Conservation (phyloP, 169 alveolate species). For the Cryptosporidium bovis region DNA sequence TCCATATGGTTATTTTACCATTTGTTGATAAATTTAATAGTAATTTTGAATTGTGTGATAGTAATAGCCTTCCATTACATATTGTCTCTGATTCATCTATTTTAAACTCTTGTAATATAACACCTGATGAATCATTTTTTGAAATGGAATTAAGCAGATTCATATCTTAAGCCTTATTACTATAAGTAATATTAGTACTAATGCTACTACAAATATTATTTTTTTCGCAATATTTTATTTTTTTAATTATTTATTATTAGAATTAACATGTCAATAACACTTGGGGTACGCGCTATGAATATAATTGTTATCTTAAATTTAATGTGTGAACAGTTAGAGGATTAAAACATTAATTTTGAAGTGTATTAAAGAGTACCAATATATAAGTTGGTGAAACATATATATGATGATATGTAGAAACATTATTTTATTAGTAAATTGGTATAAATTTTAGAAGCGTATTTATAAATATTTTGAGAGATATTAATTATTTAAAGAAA, state of each 20-base stretch:
- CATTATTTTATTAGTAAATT: no score
- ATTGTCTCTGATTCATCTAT: neutral
- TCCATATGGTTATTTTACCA: conserved; percentile 7
- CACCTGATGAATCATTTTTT: conserved; percentile 5
- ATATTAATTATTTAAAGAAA: no score
- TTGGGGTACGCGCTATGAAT: no score
- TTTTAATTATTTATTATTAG: neutral
- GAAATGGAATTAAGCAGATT: conserved; percentile 2
- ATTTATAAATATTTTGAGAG: no score
- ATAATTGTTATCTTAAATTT: no score
- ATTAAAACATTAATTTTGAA: no score
- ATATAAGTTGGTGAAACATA: no score
- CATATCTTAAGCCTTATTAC: neutral
- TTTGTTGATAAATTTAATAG: conserved; percentile 19
- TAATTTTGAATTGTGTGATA: conserved; percentile 35
- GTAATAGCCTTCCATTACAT: conserved; percentile 43
- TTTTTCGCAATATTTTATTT: neutral
- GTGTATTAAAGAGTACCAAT: no score
- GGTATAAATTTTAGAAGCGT: no score
- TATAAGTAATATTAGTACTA: conserved; percentile 1
- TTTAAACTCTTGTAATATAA: conserved; percentile 5
- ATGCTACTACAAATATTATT: conserved; percentile 11
- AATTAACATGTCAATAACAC: no score
- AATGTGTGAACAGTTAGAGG: no score
- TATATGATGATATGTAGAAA: no score